Evolutionary conservation across 495 filamentous ascomycete species (phyloP), one percentile per base, ranked within the genome.

Genomic region (Pyrenula aspistea): DNA sequence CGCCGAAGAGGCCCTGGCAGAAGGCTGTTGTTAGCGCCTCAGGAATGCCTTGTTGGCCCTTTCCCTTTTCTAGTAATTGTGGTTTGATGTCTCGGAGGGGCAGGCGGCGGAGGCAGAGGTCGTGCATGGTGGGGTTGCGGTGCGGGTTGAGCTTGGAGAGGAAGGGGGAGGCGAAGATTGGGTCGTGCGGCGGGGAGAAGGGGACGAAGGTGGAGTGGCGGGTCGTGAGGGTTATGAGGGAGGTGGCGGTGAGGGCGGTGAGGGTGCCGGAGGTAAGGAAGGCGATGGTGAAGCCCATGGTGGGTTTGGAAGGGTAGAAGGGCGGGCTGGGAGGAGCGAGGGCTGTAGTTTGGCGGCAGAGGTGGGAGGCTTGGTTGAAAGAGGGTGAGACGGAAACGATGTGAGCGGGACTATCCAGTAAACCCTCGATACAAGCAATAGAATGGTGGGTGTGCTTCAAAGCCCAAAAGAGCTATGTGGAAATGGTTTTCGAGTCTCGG

Each of bases 1-100:
- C 83, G 55, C 82, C 72, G 82, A 82, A 87, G 25, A 86, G 74
- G 31, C 83, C 83, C 4, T 76, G 78, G 62, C 83, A 85, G 59
- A 87, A 85, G 53, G 79, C 79, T 56, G 82, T 72, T 8, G 76
- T 76, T 48, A 87, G 70, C 31, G 31, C 15, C n/a, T n/a, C n/a
- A n/a, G n/a, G n/a, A n/a, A n/a, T n/a, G n/a, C n/a, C n/a, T n/a
- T n/a, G n/a, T 55, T 75, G 80, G 57, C 76, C 75, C 63, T 83
- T 73, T 4, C 8, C 8, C 62, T 77, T 73, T 67, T 84, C 73
- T 10, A 86, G 68, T 56, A 90, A 70, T 56, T 81, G 71, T 1
- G 86, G 83, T 55, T 79, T 78, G 49, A 90, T 81, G 63, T 82
- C 79, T 31, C 63, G 65, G 24, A 90, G 68, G 0, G 82, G 81